These are phyloP conservation scores for Hypoxylon sp. DNA, from an alignment of 2,329 filamentous ascomycete genomes.

Conservation along the genomic window DNA sequence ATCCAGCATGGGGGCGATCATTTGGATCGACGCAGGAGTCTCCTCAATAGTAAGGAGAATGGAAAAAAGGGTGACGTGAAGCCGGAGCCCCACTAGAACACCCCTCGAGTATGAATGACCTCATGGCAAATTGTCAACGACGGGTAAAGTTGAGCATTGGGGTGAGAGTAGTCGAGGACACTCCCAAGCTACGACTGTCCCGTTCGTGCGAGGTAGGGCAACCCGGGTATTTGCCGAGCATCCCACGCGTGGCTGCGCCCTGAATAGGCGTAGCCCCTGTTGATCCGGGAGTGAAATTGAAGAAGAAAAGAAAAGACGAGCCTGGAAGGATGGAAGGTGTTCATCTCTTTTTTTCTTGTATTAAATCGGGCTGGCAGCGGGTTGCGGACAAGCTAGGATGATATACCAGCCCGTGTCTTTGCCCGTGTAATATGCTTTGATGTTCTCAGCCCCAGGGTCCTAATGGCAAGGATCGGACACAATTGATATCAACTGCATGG, in stretches of 20 bases:
- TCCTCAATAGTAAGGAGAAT: constrained; percentile 44
- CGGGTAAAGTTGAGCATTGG: constrained; percentile 50
- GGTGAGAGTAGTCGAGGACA: constrained; percentile 21
- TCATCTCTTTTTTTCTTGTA: constrained; percentile 13
- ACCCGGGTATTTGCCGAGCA: constrained; percentile 48
- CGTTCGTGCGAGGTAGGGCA: constrained; percentile 47
- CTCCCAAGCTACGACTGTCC: constrained; percentile 30
- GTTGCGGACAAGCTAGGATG: constrained; percentile 31
- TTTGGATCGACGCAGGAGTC: constrained; percentile 42
- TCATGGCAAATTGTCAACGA: constrained; percentile 49
- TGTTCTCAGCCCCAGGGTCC: constrained; percentile 19
- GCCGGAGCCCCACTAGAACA: constrained; percentile 27
- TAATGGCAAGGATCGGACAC: constrained; percentile 26
- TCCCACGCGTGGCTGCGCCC: constrained; percentile 43
- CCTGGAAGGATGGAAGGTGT: constrained; percentile 22
- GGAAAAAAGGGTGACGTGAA: constrained; percentile 34
- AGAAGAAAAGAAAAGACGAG: constrained; percentile 24
- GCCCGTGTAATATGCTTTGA: constrained; percentile 4
- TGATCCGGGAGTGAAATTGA: constrained; percentile 42
- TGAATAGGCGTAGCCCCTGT: constrained; percentile 42
- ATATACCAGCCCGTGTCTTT: constrained; percentile 21
- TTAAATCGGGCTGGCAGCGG: constrained; percentile 12
- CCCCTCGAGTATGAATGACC: constrained; percentile 41
- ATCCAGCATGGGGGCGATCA: constrained; percentile 46
- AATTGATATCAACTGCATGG: constrained; percentile 37